Evolutionary conservation across 768 basidiomycete species (phyloP), one percentile per base, ranked within the genome.

Genomic region (Mycena rosella): DNA sequence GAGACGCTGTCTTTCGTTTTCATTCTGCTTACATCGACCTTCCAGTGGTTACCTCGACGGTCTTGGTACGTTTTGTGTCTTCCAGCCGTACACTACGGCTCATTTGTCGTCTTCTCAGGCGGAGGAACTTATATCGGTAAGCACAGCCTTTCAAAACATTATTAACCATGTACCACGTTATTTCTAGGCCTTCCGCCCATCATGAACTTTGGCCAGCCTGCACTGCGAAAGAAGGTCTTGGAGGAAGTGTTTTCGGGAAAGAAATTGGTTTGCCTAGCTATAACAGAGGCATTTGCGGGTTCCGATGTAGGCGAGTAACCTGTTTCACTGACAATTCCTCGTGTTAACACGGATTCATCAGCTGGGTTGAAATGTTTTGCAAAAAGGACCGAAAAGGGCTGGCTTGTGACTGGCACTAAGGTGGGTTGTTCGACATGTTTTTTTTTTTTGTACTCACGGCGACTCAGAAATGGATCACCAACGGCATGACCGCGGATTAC

Each of bases 201-300:
- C 40, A 80, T 94, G 68, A 96, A 96, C 78, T 96, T 88, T 71
- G 94, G 88, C 14, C 84, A 88, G 24, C 86, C 88, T 8, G 88
- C 87, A 36, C 74, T 95, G 49, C 88, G 89, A 70, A 82, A 86
- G 2, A 84, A 85, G 71, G 84, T 94, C 65, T 79, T 91, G 5
- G 83, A 86, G 4, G 89, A 91, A 29, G 82, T 78, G 30, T 83
- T 90, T 27, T 76, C 81, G 1, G 91, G 89, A 24, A 89, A 87
- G 78, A 92, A 93, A 77, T 87, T 87, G 65, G 91, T 94, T 72
- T 88, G 87, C 34, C 81, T 96, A 34, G 95, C 95, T 22, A 91
- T 96, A 73, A 29, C 91, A 24, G 95, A 96, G 81, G 93, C 95
- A 0, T 94, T 92, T 68, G 95, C 94, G 1, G 91, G 91, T 11